phyloP scores from a whole-genome alignment of 805 yeast species.

The Lipomyces yamadae region DNA sequence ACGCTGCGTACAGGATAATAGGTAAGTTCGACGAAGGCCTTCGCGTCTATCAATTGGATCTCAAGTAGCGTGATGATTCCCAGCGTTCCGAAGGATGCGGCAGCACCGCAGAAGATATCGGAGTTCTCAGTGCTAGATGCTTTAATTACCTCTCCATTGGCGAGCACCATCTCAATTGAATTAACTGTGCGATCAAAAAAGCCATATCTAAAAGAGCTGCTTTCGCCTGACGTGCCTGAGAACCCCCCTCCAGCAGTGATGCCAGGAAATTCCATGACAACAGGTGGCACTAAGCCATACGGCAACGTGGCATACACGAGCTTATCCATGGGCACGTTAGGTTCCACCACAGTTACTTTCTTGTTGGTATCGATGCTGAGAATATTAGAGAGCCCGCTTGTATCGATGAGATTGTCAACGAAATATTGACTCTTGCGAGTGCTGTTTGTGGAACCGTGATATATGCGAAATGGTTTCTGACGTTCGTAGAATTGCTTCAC shows the following conservation, averaged over 20 bases:
- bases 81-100: constrained; percentile 12
- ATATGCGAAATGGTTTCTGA: constrained; percentile 13
- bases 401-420: constrained; percentile 6
- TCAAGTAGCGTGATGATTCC: constrained; percentile 11
- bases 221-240: constrained; percentile 12
- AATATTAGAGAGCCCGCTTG: background rate
- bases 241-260: constrained; percentile 14
- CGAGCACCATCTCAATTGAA: constrained; percentile 12
- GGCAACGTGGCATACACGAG: constrained; percentile 8
- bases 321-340: constrained; percentile 13
- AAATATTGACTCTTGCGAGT: constrained; percentile 11
- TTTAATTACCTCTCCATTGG: constrained; percentile 7
- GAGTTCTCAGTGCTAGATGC: constrained; percentile 12
- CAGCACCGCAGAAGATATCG: constrained; percentile 14
- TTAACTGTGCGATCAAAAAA: constrained; percentile 11
- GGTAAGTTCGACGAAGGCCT: constrained; percentile 7
- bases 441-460: constrained; percentile 14
- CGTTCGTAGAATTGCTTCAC: constrained; percentile 12
- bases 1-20: constrained; percentile 7
- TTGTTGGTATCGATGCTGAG: constrained; percentile 6
- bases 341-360: constrained; percentile 9
- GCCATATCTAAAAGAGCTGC: constrained; percentile 13
- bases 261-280: constrained; percentile 15
- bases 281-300: constrained; percentile 6
- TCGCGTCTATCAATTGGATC: constrained; percentile 12